Percentiles rank a stretch among this genome's conserved stretches.
Evolutionary conservation across 2,329 filamentous ascomycete species (phyloP).

Genomic region (Didymella segeticola): DNA sequence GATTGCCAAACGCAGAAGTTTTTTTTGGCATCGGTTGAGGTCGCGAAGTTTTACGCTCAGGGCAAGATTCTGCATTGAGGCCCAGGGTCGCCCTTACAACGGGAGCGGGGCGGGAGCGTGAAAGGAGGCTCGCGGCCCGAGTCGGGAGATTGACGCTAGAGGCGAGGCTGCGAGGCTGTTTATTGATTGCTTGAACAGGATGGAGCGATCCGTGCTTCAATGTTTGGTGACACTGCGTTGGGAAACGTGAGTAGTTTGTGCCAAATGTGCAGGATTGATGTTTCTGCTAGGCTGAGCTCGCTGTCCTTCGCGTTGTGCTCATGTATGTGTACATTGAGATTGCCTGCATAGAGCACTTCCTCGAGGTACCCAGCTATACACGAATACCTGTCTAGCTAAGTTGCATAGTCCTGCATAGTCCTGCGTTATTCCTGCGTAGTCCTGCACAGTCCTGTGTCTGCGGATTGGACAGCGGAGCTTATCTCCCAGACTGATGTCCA

Average conservation of each 20-base stretch:
- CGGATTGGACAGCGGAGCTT: slow-evolving; percentile 2
- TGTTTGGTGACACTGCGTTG: slow-evolving; percentile 16
- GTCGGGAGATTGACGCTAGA: slow-evolving; percentile 16
- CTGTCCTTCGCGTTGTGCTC: background rate
- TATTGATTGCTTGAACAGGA: slow-evolving; percentile 17
- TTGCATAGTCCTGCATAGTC: background rate
- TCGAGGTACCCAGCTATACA: background rate
- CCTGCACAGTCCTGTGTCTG: background rate
- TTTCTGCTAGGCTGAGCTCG: background rate
- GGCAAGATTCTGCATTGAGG: slow-evolving; percentile 1
- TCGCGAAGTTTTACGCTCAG: slow-evolving; percentile 1
- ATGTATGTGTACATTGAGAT: background rate
- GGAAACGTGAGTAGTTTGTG: slow-evolving; percentile 1
- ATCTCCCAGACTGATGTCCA: slow-evolving; percentile 5
- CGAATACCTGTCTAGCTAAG: background rate
- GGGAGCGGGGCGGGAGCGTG: slow-evolving; percentile 14
- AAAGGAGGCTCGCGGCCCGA: slow-evolving; percentile 19
- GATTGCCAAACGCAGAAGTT: background rate
- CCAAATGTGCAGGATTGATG: background rate
- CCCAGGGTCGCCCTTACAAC: slow-evolving; percentile 14
- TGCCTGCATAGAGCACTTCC: background rate
- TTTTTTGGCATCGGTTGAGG: slow-evolving; percentile 4
- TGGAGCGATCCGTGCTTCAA: slow-evolving; percentile 7
- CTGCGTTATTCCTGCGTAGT: background rate
- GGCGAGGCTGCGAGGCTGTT: slow-evolving; percentile 12